Evolutionary conservation across 108 stramenopile genomes (phyloP), one percentile per base, ranked within the genome.

Genomic region (Mediolabrus comicus): DNA sequence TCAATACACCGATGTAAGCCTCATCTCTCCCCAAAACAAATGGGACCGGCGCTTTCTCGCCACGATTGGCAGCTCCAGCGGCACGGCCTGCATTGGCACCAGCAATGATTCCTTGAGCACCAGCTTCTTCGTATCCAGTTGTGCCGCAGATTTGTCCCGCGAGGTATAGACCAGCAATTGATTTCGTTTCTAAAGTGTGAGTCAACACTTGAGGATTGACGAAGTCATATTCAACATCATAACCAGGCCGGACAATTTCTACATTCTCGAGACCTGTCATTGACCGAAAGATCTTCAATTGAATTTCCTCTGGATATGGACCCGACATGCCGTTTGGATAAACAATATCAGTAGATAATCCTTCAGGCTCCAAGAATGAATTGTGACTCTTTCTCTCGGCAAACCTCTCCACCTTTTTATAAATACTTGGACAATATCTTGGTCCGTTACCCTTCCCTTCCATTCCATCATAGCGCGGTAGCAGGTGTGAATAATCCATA

Each of bases 71-170:
- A 4, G 86, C 91, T 4, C 71, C 69, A 2, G 92, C 92, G 4
- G 67, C 66, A 26, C 86, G 75, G 49, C 94, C 97, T 9, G 97
- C 97, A 78, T 96, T 95, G 33, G 91, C 90, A 19, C 98, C 98
- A 6, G 98, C 98, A 14, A 98, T 84, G 41, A 98, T 83, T 14
- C 97, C 97, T 74, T 97, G 97, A 5, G 97, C 98, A 0, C 87
- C 98, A 7, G 98, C 98, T 74, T 99, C 98, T 82, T 99, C 98
- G 73, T 99, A 99, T 16, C 98, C 98, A 9, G 98, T 99, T 9
- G 98, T 99, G 9, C 98, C 97, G 74, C 97, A 97, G 66, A 99
- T 99, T 80, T 98, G 96, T 7, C 98, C 98, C 6, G 98, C 98
- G 33, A 99, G 83, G 75, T 86, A 98, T 22, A 99, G 81, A 16